Conservation (phyloP, 2,329 filamentous ascomycete genomes). For the Scleromitrula shiraiana region DNA sequence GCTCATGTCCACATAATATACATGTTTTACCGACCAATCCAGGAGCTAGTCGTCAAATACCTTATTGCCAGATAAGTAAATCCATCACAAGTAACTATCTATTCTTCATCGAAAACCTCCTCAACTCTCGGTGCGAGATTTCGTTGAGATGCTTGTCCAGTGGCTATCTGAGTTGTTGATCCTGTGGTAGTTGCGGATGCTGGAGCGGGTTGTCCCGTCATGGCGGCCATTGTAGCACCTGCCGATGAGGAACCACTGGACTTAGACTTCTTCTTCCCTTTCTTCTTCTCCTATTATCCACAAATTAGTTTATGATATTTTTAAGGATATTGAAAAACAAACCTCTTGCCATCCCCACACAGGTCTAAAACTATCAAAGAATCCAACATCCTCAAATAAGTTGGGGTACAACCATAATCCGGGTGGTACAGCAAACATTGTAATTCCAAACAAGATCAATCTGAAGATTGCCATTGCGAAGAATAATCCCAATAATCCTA, state of each 20-base stretch:
- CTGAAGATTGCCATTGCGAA: conserved; percentile 97
- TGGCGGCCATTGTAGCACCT: conserved; percentile 23
- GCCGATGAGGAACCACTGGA: conserved; percentile 26
- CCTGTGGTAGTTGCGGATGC: conserved; percentile 30
- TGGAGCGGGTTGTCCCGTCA: conserved; percentile 30
- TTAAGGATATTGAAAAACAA: conserved; percentile 27
- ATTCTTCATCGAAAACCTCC: conserved; percentile 33
- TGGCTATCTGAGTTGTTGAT: conserved; percentile 30
- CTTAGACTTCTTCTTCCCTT: conserved; percentile 31
- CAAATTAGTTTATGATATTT: background rate
- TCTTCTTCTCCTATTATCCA: conserved; percentile 29
- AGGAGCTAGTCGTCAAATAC: background rate
- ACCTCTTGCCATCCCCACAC: conserved; percentile 99
- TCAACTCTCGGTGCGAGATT: conserved; percentile 37
- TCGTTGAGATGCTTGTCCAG: conserved; percentile 31
- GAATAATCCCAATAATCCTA: conserved; percentile 84
- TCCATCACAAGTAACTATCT: conserved; percentile 14
- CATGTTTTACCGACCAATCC: background rate
- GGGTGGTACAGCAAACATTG: conserved; percentile 74
- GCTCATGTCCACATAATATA: background rate
- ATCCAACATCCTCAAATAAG: conserved; percentile 95
- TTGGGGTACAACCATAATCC: conserved; percentile 99
- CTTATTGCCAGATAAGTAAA: background rate
- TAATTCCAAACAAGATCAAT: conserved; percentile 80
- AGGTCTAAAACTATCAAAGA: conserved; percentile 93